Percentiles rank a stretch among this genome's conserved stretches.
Evolutionary conservation across 495 filamentous ascomycete genomes (phyloP).

Genomic region (Penicillium longicatenatum): DNA sequence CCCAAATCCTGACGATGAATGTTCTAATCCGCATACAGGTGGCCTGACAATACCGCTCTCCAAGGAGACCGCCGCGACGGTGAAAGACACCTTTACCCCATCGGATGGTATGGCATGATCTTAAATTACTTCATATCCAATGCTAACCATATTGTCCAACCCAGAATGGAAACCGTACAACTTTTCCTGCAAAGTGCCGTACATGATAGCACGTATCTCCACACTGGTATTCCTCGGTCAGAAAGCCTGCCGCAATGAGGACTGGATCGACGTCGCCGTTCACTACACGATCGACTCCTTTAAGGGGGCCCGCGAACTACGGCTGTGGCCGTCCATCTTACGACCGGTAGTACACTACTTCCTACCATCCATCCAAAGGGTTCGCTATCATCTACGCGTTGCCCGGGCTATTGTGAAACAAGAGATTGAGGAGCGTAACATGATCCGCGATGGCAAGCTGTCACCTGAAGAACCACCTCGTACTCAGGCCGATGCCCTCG

Average conservation of each 20-base stretch:
- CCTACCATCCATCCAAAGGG: conserved; percentile 28
- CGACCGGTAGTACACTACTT: conserved; percentile 42
- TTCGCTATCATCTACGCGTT: conserved; percentile 29
- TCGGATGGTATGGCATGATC: conserved; percentile 34
- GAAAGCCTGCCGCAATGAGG: conserved; percentile 51
- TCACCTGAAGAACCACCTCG: conserved; percentile 18
- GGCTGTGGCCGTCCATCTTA: conserved; percentile 38
- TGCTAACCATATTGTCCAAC: not conserved
- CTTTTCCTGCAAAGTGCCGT: conserved; percentile 31
- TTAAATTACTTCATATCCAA: not conserved
- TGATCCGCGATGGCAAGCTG: conserved; percentile 31
- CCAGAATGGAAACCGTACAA: conserved; percentile 35
- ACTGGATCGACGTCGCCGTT: conserved; percentile 59
- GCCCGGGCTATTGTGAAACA: conserved; percentile 34
- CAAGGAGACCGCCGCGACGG: conserved; percentile 39
- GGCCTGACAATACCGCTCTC: conserved; percentile 43
- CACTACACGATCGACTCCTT: conserved; percentile 59
- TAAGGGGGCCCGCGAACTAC: conserved; percentile 31
- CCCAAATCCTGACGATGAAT: not conserved
- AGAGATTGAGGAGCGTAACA: conserved; percentile 31
- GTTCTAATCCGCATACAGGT: conserved; percentile 20
- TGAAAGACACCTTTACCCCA: conserved; percentile 40
- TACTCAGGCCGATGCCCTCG: conserved; percentile 33
- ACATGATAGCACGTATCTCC: conserved; percentile 57
- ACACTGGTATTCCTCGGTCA: conserved; percentile 61